Percentiles rank a stretch among this genome's conserved stretches.
These are phyloP conservation scores for Lavandula angustifolia DNA, from an alignment of 257 asterid species.

Conservation along the genomic window DNA sequence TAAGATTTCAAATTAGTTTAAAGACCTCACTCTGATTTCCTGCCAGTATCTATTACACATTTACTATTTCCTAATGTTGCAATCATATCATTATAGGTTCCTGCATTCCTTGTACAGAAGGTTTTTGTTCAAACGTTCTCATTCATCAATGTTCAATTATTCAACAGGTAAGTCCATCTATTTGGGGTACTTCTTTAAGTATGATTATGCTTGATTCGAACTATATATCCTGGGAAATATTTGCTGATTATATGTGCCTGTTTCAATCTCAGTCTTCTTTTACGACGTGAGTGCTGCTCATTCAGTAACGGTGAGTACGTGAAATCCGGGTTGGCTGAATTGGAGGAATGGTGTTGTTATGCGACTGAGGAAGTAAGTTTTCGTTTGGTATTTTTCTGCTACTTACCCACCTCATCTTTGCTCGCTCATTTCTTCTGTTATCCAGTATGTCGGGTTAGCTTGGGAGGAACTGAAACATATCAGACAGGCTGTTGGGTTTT, in stretches of 20 bases:
- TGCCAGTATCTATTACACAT: background rate
- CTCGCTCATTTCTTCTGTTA: conserved; percentile 30
- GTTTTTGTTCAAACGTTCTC: conserved; percentile 90
- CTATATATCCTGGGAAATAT: conserved; percentile 3
- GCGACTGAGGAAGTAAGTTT: conserved; percentile 90
- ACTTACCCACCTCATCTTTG: conserved; percentile 26
- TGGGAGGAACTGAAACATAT: conserved; percentile 99
- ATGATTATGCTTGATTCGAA: background rate
- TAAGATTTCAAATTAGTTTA: conserved; percentile 40
- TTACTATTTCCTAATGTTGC: conserved; percentile 5
- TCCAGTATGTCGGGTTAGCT: conserved; percentile 90
- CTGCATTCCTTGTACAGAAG: conserved; percentile 76
- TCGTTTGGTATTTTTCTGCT: conserved; percentile 21
- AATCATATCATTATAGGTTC: conserved; percentile 58
- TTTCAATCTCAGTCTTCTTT: conserved; percentile 67
- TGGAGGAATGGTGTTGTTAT: conserved; percentile 93
- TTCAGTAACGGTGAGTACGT: conserved; percentile 97
- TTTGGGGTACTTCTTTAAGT: conserved; percentile 13
- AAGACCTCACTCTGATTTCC: background rate
- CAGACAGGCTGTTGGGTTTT: conserved; percentile 99
- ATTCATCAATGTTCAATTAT: conserved; percentile 89
- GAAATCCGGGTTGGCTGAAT: conserved; percentile 89
- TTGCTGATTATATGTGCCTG: background rate
- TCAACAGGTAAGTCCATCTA: conserved; percentile 67
- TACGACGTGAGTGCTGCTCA: conserved; percentile 98